Evolutionary conservation across 2,329 filamentous ascomycete genomes (phyloP).

Genomic region (Pseudocercospora cruenta): DNA sequence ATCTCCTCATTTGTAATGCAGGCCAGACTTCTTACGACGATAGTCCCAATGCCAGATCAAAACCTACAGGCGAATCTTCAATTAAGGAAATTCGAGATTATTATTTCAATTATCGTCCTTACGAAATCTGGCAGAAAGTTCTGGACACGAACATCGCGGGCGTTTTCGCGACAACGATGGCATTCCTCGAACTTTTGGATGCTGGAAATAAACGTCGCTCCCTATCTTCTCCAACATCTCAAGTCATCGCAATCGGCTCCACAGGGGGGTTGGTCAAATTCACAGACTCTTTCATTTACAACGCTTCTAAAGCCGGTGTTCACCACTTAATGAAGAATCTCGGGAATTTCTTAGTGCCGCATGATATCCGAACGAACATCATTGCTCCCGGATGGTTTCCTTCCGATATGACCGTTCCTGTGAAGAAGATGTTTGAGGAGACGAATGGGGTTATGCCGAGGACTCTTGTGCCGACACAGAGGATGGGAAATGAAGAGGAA

Average conservation of each 20-base stretch:
- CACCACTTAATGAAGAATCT: conserved; percentile 52
- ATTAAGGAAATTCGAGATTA: conserved; percentile 40
- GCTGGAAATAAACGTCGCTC: conserved; percentile 48
- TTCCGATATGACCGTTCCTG: conserved; percentile 49
- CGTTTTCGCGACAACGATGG: conserved; percentile 49
- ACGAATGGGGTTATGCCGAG: conserved; percentile 36
- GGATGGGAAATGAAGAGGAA: conserved; percentile 47
- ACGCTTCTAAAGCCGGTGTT: conserved; percentile 49
- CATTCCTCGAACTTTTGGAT: conserved; percentile 51
- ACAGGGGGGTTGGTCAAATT: conserved; percentile 44
- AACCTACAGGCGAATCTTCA: conserved; percentile 38
- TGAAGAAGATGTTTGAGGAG: conserved; percentile 41
- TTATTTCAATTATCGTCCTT: conserved; percentile 48
- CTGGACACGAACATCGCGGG: conserved; percentile 51
- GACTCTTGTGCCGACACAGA: conserved; percentile 34
- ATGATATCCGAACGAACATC: conserved; percentile 52
- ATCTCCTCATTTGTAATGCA: conserved; percentile 58
- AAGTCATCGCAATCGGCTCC: conserved; percentile 51
- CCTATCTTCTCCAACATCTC: conserved; percentile 48
- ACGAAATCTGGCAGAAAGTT: conserved; percentile 47
- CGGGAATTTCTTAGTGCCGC: conserved; percentile 46
- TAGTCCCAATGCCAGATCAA: conserved; percentile 44
- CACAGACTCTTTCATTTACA: conserved; percentile 41
- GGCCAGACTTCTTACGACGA: conserved; percentile 42
- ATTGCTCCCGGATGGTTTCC: conserved; percentile 51